Evolutionary conservation across 805 yeast genomes (phyloP).

Genomic region (Ogataea henricii): DNA sequence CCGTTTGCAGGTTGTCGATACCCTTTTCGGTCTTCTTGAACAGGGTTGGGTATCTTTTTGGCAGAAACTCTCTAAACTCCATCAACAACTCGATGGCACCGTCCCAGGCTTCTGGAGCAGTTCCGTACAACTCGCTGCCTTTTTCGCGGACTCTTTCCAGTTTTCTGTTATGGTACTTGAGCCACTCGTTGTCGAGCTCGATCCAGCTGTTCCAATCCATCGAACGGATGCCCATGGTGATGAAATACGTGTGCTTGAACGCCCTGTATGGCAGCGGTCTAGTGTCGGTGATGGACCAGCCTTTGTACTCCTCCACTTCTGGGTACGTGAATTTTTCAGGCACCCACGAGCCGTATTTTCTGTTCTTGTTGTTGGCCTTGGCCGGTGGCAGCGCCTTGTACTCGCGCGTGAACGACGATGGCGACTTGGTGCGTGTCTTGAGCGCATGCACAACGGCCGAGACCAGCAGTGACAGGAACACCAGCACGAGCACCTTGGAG

Average conservation of each 20-base stretch:
- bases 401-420: slow-evolving; percentile 14
- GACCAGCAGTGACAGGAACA: background rate
- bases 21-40: slow-evolving; percentile 50
- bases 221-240: slow-evolving; percentile 69
- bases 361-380: slow-evolving; percentile 44
- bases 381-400: slow-evolving; percentile 36
- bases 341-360: slow-evolving; percentile 53
- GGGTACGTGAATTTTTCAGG: slow-evolving; percentile 57
- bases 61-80: slow-evolving; percentile 54
- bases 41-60: slow-evolving; percentile 57
- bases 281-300: slow-evolving; percentile 53
- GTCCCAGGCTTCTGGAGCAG: slow-evolving; percentile 49
- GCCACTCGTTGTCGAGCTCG: slow-evolving; percentile 69
- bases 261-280: slow-evolving; percentile 66
- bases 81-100: slow-evolving; percentile 59
- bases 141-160: slow-evolving; percentile 47
- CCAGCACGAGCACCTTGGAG: slow-evolving; percentile 5
- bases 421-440: background rate
- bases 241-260: slow-evolving; percentile 61
- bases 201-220: slow-evolving; percentile 67
- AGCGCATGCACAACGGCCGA: slow-evolving; percentile 1
- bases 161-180: slow-evolving; percentile 54
- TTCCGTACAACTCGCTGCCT: slow-evolving; percentile 51
- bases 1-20: slow-evolving; percentile 52
- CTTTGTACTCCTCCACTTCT: slow-evolving; percentile 44